phyloP scores from a whole-genome alignment of 352 stramenopile species.

The Phytophthora quininea region DNA sequence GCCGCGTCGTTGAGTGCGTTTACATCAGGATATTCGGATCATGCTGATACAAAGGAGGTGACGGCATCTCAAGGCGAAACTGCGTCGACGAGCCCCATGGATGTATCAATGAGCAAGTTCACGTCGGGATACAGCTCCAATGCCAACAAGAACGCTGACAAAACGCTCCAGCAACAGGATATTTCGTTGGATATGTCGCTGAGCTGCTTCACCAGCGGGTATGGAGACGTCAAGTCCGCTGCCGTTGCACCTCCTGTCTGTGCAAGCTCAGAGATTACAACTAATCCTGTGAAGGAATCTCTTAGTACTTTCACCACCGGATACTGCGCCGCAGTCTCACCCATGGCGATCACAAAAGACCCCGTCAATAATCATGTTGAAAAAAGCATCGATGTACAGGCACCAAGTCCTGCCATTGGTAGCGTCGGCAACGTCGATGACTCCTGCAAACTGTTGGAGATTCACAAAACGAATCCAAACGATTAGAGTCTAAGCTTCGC shows the following conservation, averaged over 20 bases:
- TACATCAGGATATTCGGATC: conserved; percentile 28
- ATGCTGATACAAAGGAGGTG: not conserved
- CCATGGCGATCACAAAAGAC: not conserved
- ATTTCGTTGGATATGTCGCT: conserved; percentile 39
- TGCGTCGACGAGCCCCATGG: not conserved
- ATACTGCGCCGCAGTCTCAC: conserved; percentile 5
- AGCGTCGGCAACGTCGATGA: too few relatives aligned
- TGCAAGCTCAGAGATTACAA: not conserved
- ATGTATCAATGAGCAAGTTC: conserved; percentile 12
- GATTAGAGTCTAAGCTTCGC: not conserved
- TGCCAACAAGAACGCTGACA: not conserved
- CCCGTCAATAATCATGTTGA: not conserved
- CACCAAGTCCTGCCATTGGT: not conserved
- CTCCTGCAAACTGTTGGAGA: not conserved
- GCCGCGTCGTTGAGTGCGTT: conserved; percentile 50
- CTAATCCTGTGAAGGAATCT: not conserved
- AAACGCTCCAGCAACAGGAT: not conserved
- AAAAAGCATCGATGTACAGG: not conserved
- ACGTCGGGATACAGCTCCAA: conserved; percentile 1
- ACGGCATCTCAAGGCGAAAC: not conserved
- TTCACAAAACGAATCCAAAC: not conserved
- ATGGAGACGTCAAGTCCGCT: conserved; percentile 8
- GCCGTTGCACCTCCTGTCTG: not conserved
- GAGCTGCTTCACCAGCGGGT: conserved; percentile 35
- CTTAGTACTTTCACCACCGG: conserved; percentile 16